Percentiles rank a stretch among this genome's conserved stretches.
phyloP scores from a whole-genome alignment of 805 yeast species.

The Starmerella bacillaris region DNA sequence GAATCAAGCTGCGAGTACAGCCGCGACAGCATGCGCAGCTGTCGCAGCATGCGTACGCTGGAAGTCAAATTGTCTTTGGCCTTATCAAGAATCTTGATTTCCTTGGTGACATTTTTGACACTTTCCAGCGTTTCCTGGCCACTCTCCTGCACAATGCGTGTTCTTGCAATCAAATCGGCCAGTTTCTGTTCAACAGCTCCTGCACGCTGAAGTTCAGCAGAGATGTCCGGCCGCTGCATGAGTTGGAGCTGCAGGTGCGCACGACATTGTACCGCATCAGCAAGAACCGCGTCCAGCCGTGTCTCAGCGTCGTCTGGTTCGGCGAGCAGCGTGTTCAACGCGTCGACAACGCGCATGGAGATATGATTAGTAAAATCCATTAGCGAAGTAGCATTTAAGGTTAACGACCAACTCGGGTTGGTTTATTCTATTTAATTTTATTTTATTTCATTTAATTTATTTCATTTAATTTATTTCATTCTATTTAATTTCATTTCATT shows the following conservation, averaged over 20 bases:
- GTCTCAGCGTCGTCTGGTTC: slow-evolving; percentile 33
- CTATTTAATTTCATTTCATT: too few species aligned
- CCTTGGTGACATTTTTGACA: slow-evolving; percentile 39
- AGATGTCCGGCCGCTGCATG: slow-evolving; percentile 23
- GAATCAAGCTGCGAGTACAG: slow-evolving; percentile 47
- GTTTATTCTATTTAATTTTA: too few species aligned
- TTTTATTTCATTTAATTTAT: too few species aligned
- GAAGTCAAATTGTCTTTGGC: slow-evolving; percentile 69
- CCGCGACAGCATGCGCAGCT: slow-evolving; percentile 68
- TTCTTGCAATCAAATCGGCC: slow-evolving; percentile 15
- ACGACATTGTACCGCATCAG: slow-evolving; percentile 36
- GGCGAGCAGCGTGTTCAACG: slow-evolving; percentile 34
- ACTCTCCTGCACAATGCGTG: slow-evolving; percentile 9
- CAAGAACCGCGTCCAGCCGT: slow-evolving; percentile 32
- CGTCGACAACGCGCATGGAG: slow-evolving; percentile 34
- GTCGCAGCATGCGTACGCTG: slow-evolving; percentile 69
- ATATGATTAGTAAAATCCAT: too few species aligned
- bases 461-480: too few species aligned
- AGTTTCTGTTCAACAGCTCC: slow-evolving; percentile 22
- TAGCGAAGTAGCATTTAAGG: too few species aligned
- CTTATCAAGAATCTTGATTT: slow-evolving; percentile 60
- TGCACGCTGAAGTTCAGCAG: slow-evolving; percentile 19
- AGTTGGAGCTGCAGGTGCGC: slow-evolving; percentile 32
- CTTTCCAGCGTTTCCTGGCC: slow-evolving; percentile 13
- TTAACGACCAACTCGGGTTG: too few species aligned